Percentiles rank a stretch among this genome's conserved stretches.
Evolutionary conservation across 228 moss, liverwort and hornwort genomes (phyloP).

Genomic region (Sphagnum fallax): DNA sequence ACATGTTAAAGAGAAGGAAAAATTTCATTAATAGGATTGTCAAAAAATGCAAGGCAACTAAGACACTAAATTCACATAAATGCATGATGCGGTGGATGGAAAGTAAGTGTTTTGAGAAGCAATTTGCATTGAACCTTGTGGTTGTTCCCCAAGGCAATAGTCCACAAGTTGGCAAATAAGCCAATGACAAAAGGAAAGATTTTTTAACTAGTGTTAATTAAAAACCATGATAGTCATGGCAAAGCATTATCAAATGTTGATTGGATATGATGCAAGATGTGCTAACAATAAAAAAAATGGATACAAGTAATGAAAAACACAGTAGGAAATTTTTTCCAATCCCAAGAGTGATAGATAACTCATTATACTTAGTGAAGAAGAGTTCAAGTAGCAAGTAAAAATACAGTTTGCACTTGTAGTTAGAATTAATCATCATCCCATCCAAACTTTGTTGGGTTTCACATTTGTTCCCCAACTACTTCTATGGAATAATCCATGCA

Average conservation of each 20-base stretch:
- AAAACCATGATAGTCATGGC: constrained; percentile 10
- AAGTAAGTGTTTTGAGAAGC: too few species aligned
- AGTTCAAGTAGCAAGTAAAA: constrained; percentile 10
- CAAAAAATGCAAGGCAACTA: too few species aligned
- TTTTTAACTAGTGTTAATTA: not conserved
- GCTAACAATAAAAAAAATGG: constrained; percentile 10
- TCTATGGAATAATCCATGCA: not conserved
- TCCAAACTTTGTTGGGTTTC: not conserved
- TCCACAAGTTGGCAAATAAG: constrained; percentile 1
- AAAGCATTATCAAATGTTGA: constrained; percentile 3
- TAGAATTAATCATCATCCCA: not conserved
- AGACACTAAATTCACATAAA: too few species aligned
- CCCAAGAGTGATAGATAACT: constrained; percentile 6
- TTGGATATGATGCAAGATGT: constrained; percentile 9
- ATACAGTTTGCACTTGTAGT: constrained; percentile 3
- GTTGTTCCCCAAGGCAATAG: not conserved
- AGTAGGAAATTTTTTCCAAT: constrained; percentile 11
- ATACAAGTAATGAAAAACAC: constrained; percentile 8
- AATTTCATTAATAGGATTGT: not conserved
- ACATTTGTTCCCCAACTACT: not conserved
- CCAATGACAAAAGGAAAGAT: constrained; percentile 2
- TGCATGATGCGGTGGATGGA: too few species aligned
- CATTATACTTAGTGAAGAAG: constrained; percentile 10
- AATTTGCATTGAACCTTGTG: not conserved
- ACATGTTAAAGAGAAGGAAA: constrained; percentile 2